Conservation (phyloP, 1,284 basidiomycete species). For the Pseudozyma sp. region DNA sequence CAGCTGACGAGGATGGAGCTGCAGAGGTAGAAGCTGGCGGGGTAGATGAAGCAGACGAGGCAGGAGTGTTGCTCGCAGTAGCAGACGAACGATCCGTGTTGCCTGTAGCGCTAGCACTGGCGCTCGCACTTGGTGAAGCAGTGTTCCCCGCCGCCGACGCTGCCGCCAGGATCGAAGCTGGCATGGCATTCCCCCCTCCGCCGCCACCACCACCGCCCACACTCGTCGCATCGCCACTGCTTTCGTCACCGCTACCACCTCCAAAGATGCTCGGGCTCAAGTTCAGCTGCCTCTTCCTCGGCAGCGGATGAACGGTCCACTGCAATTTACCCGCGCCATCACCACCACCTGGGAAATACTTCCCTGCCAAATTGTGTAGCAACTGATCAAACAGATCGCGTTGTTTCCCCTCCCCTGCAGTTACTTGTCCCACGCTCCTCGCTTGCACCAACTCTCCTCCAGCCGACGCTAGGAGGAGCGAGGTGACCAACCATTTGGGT, state of each 20-base stretch:
- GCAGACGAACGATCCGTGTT: slow-evolving; percentile 7
- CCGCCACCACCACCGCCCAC: background rate
- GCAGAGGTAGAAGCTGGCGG: background rate
- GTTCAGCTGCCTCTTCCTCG: slow-evolving; percentile 24
- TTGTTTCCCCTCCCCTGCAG: background rate
- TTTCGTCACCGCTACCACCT: background rate
- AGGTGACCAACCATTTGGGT: background rate
- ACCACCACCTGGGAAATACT: slow-evolving; percentile 9
- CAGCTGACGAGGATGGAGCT: background rate
- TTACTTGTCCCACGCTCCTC: background rate
- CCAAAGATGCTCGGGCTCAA: background rate
- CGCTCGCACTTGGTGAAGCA: background rate
- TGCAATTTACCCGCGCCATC: background rate
- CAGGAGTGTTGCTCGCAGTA: background rate
- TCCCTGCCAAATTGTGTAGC: slow-evolving; percentile 10
- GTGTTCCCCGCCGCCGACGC: background rate
- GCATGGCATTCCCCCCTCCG: slow-evolving; percentile 11
- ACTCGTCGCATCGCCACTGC: background rate
- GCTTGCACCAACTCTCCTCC: background rate
- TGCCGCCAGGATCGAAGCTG: slow-evolving; percentile 21
- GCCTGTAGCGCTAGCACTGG: background rate
- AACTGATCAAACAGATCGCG: slow-evolving; percentile 41
- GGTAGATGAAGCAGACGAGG: background rate
- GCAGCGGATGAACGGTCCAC: slow-evolving; percentile 37
- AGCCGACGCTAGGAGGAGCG: background rate